phyloP scores from a whole-genome alignment of 2,329 filamentous ascomycete genomes.

The Torrubiellomyces zombiae region DNA sequence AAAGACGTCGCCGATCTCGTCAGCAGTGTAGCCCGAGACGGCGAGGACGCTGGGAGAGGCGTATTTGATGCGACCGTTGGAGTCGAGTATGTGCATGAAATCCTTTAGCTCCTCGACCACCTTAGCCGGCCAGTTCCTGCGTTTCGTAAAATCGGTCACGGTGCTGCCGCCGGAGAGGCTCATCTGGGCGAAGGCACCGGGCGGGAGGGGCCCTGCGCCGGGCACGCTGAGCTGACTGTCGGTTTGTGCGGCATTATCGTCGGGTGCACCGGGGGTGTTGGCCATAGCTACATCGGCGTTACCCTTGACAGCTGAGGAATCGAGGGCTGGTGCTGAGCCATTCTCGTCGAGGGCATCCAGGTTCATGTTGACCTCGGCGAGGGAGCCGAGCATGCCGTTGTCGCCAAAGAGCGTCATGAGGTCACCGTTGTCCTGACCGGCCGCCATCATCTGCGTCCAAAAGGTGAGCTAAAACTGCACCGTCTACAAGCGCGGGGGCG shows the following conservation, averaged over 20 bases:
- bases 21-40: slow-evolving; percentile 58
- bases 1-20: slow-evolving; percentile 57
- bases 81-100: slow-evolving; percentile 72
- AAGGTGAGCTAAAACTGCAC: too few relatives aligned
- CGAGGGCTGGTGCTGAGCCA: slow-evolving; percentile 5
- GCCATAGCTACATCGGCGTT: slow-evolving; percentile 5
- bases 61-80: slow-evolving; percentile 70
- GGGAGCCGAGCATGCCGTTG: slow-evolving; percentile 17
- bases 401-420: slow-evolving; percentile 28
- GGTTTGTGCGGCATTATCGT: slow-evolving; percentile 14
- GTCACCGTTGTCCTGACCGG: slow-evolving; percentile 16
- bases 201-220: slow-evolving; percentile 24
- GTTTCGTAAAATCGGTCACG: slow-evolving; percentile 42
- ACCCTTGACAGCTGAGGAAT: slow-evolving; percentile 7
- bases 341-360: slow-evolving; percentile 19
- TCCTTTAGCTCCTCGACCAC: slow-evolving; percentile 83
- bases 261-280: slow-evolving; percentile 9
- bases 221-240: slow-evolving; percentile 22
- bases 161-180: slow-evolving; percentile 22
- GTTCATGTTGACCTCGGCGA: slow-evolving; percentile 24
- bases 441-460: slow-evolving; percentile 4
- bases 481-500: too few relatives aligned
- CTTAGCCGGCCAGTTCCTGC: slow-evolving; percentile 68
- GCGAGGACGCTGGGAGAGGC: slow-evolving; percentile 62
- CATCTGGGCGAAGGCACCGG: slow-evolving; percentile 18